Conservation (phyloP, 345 rosid genomes). For the Populus deltoides region DNA sequence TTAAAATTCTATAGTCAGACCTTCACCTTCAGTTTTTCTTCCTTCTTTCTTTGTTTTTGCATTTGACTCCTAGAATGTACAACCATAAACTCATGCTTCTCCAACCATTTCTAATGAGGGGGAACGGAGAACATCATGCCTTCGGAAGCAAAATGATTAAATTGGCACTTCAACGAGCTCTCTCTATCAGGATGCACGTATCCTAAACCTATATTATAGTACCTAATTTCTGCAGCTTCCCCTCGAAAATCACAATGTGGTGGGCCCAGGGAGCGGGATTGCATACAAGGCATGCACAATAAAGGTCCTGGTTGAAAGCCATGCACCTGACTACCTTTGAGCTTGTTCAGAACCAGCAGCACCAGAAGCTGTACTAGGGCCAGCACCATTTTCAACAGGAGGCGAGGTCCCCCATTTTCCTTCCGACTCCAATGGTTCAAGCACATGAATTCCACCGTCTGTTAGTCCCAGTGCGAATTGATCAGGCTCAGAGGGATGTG, state of each 20-base stretch:
- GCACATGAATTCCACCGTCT: slow-evolving; percentile 61
- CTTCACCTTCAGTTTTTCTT: neutral
- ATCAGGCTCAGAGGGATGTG: slow-evolving; percentile 67
- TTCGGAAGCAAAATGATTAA: neutral
- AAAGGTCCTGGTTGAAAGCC: slow-evolving; percentile 9
- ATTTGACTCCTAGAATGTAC: neutral
- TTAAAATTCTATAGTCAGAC: slow-evolving; percentile 2
- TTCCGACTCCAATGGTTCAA: slow-evolving; percentile 72
- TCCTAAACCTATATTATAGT: slow-evolving; percentile 10
- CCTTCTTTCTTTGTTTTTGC: neutral
- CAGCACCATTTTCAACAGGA: slow-evolving; percentile 68
- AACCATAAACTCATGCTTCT: slow-evolving; percentile 7
- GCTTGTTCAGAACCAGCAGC: slow-evolving; percentile 51
- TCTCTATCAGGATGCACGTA: slow-evolving; percentile 5
- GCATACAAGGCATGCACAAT: slow-evolving; percentile 14
- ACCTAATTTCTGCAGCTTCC: slow-evolving; percentile 34
- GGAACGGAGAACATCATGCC: neutral
- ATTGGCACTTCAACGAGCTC: slow-evolving; percentile 4
- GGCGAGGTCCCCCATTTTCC: slow-evolving; percentile 87
- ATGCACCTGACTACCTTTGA: slow-evolving; percentile 45
- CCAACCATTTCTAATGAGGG: neutral
- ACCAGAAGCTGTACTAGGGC: slow-evolving; percentile 47
- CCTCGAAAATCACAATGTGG: slow-evolving; percentile 29
- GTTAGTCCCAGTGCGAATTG: slow-evolving; percentile 79
- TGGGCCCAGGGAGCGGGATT: slow-evolving; percentile 26